These are phyloP conservation scores for Thelonectria blattea DNA, from an alignment of 2,329 filamentous ascomycete genomes.

Conservation along the genomic window DNA sequence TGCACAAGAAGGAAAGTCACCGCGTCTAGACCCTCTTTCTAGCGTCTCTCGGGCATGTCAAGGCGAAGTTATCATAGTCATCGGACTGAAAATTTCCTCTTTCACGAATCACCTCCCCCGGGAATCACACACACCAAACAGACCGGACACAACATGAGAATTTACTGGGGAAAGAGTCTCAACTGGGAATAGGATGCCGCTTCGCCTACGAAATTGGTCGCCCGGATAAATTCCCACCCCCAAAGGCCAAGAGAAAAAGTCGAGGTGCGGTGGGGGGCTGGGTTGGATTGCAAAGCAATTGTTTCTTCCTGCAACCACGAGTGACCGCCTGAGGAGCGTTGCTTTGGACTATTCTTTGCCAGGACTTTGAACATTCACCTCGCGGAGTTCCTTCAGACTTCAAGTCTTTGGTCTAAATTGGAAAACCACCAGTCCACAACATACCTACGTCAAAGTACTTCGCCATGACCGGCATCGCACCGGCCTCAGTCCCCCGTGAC, in stretches of 20 bases:
- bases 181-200: not conserved
- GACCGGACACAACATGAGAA: not conserved
- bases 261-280: not conserved
- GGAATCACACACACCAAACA: not conserved
- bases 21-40: not conserved
- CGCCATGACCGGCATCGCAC: conserved; percentile 5
- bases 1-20: not conserved
- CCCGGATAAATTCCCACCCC: not conserved
- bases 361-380: not conserved
- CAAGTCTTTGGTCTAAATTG: not conserved
- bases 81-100: not conserved
- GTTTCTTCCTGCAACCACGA: not conserved
- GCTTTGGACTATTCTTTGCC: not conserved
- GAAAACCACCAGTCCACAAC: no score
- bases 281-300: not conserved
- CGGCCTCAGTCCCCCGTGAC: not conserved
- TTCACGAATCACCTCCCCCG: not conserved
- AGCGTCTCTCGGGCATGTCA: not conserved
- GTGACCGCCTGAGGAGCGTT: not conserved
- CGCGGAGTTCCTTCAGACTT: not conserved
- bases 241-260: not conserved
- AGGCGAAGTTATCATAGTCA: not conserved
- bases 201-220: not conserved
- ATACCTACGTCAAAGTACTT: not conserved
- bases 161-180: not conserved